Percentiles rank a stretch among this genome's conserved stretches.
Evolutionary conservation across 2,329 filamentous ascomycete species (phyloP).

Genomic region (Rhexocercosporidium sp.): DNA sequence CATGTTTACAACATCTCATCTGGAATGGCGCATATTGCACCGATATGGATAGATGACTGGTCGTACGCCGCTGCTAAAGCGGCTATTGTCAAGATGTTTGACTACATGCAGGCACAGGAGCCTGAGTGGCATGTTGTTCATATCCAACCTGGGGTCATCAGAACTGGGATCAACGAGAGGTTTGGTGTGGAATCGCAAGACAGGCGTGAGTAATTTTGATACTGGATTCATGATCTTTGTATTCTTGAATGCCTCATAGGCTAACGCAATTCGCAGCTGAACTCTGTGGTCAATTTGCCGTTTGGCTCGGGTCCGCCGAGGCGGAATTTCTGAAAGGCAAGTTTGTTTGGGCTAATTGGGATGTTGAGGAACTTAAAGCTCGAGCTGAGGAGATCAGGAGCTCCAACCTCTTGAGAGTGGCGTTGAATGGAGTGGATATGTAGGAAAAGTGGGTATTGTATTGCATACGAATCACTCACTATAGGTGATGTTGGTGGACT

Average conservation of each 20-base stretch:
- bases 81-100: slow-evolving; percentile 41
- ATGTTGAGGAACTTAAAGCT: slow-evolving; percentile 54
- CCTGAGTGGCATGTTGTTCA: slow-evolving; percentile 41
- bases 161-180: slow-evolving; percentile 37
- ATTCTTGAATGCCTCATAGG: not conserved
- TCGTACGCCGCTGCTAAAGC: slow-evolving; percentile 41
- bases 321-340: slow-evolving; percentile 52
- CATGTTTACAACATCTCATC: slow-evolving; percentile 46
- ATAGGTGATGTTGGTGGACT: too few species aligned
- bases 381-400: not conserved
- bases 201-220: slow-evolving; percentile 38
- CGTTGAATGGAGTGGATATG: not conserved
- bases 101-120: slow-evolving; percentile 38
- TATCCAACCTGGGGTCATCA: slow-evolving; percentile 42
- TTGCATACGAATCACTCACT: not conserved
- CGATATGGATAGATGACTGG: slow-evolving; percentile 29
- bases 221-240: slow-evolving; percentile 2
- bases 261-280: slow-evolving; percentile 30
- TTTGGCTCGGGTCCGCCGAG: slow-evolving; percentile 43
- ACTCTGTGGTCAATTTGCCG: slow-evolving; percentile 31
- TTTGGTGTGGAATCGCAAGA: slow-evolving; percentile 33
- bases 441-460: not conserved
- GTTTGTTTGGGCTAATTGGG: slow-evolving; percentile 56
- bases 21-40: slow-evolving; percentile 42
- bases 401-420: not conserved